Conservation (phyloP, 2,329 filamentous ascomycete species). For the Aspergillus ochraceoroseus region DNA sequence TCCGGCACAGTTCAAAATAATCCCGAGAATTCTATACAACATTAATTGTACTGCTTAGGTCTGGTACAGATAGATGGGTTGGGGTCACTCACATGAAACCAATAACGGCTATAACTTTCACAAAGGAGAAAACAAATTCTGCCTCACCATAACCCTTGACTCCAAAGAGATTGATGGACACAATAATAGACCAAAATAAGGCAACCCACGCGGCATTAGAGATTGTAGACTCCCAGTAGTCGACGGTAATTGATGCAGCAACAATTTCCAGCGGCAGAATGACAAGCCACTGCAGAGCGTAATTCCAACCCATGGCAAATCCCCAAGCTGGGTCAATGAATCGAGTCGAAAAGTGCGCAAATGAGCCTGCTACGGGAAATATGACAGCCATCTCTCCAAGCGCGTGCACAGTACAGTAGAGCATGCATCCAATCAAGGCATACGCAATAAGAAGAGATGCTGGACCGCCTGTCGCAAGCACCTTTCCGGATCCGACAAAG, state of each 20-base stretch:
- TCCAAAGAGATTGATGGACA: slow-evolving; percentile 80
- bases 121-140: slow-evolving; percentile 78
- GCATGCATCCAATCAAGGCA: slow-evolving; percentile 72
- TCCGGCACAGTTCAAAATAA: slow-evolving; percentile 80
- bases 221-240: slow-evolving; percentile 66
- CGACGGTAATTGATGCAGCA: slow-evolving; percentile 75
- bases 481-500: slow-evolving; percentile 75
- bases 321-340: slow-evolving; percentile 94
- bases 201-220: slow-evolving; percentile 73
- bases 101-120: slow-evolving; percentile 82
- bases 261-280: slow-evolving; percentile 82
- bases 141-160: slow-evolving; percentile 86
- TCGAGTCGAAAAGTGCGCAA: slow-evolving; percentile 84
- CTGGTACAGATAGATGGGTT: neutral
- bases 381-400: slow-evolving; percentile 86
- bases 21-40: slow-evolving; percentile 64
- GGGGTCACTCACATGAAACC: slow-evolving; percentile 67
- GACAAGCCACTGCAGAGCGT: slow-evolving; percentile 82
- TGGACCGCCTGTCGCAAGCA: slow-evolving; percentile 68
- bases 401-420: slow-evolving; percentile 88
- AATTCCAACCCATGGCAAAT: slow-evolving; percentile 94
- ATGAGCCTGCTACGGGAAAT: slow-evolving; percentile 87
- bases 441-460: slow-evolving; percentile 76
- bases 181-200: slow-evolving; percentile 70
- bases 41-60: slow-evolving; percentile 16